Evolutionary conservation across 768 basidiomycete species (phyloP), one percentile per base, ranked within the genome.

Genomic region (Rhizopogon roseolus): DNA sequence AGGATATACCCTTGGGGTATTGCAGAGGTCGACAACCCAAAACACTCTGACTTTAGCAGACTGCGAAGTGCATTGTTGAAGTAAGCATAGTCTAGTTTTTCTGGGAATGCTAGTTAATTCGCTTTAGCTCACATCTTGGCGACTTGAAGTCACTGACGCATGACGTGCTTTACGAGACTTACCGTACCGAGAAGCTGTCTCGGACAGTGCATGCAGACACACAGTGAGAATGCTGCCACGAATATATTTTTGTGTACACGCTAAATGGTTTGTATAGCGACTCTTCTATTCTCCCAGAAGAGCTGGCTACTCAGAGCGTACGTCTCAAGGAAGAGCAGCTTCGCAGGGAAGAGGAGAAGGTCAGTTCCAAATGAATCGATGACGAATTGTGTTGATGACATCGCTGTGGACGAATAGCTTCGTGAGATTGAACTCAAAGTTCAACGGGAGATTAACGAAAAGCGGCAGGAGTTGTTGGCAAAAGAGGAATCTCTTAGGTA

Each of bases 271-370:
- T 49, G 43, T 58, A 2, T 61, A 90, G 88, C 58, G 90, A 94
- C 60, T 86, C 89, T 43, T 94, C 93, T 13, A 91, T 98, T 62
- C 81, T 92, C 17, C 95, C 97, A 1, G 95, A 98, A 71, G 97
- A 98, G 65, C 83, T 99, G 61, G 97, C 97, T 16, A 93, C 86
- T 50, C 97, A 98, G 73, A 92, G 88, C 56, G 94, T 98, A 43
- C 89, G 96, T 53, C 86, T 98, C 76, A 98, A 98, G 76, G 97
- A 98, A 75, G 97, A 99, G 69, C 97, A 98, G 69, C 86, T 99
- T 54, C 87, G 95, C 62, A 78, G 90, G 56, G 97, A 99, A 70
- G 94, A 97, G 76, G 93, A 97, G 78, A 96, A 96, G 79, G 88
- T 90, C 37, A 11, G 69, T 52, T 8, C 41, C 16, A 22, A 44